Base-by-base conservation (phyloP, 2,329 filamentous ascomycete species). In the Neoscytalidium dimidiatum region DNA sequence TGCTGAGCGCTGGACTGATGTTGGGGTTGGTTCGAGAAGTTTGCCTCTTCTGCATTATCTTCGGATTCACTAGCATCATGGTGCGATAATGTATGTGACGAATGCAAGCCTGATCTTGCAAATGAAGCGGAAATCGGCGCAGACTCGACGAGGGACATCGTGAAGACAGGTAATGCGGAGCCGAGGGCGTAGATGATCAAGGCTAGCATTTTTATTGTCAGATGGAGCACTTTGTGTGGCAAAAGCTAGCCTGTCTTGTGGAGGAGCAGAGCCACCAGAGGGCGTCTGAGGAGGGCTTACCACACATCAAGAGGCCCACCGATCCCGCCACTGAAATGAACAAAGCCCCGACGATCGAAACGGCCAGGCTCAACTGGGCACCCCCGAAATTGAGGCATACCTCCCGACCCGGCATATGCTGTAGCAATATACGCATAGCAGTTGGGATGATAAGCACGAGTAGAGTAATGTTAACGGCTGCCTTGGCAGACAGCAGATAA, bases 151-250 rank as follows among this genome's bases (percentile, higher is more conserved):
- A 78, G 68, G 6, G 75, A 76, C 71, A 77, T 76, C 0, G 74
- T 76, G 64, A 78, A 78, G 4, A 77, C 75, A 0, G 76, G 75
- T 14, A 78, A 68, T 8, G 76, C 75, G 9, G 76, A 78, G 11
- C 76, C 76, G 8, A 77, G 66, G 9, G 76, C 76, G 56, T 78
- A 78, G 11, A 77, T 64, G 8, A 78, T 70, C 17, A 78, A 69
- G 1, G 74, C 76, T 75, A 28, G 1, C 44, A 6, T 4, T 23
- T 14, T 9, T 26, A 23, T 3, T 7, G 33, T 44, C 13, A 23
- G 56, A 28, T 9, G 41, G 23, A 14, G n/a, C 6, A 43, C 14
- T 13, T 6, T 2, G 1, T 13, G 13, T 9, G 21, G 44, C 44
- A 5, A 19, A n/a, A 19, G n/a, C 21, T 8, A 6, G 23, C 4